Conservation (phyloP, 1,284 basidiomycete genomes). For the Trametes sp. region DNA sequence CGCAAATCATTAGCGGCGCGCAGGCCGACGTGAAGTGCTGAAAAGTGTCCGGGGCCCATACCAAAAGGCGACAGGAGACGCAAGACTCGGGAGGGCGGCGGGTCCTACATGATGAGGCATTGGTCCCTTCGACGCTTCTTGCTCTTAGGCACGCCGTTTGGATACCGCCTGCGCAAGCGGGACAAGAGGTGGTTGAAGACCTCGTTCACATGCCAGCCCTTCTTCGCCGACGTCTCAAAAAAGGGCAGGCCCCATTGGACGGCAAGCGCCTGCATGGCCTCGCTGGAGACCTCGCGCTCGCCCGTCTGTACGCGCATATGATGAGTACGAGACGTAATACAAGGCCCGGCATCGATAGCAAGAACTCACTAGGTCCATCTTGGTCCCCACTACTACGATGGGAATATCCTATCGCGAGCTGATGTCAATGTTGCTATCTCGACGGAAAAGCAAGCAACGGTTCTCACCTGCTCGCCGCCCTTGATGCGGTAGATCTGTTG, state of each 20-base stretch:
- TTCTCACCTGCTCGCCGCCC: constrained; percentile 64
- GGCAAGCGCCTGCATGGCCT: constrained; percentile 71
- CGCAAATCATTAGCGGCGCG: neutral
- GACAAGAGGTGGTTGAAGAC: constrained; percentile 82
- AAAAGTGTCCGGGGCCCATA: constrained; percentile 1
- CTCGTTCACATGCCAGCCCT: constrained; percentile 80
- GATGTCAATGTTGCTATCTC: neutral
- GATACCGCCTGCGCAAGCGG: constrained; percentile 76
- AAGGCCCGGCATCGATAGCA: neutral
- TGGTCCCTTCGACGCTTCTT: constrained; percentile 40
- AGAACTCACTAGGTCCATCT: constrained; percentile 72
- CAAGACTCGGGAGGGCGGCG: neutral
- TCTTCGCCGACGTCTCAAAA: constrained; percentile 87
- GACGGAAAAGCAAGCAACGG: neutral
- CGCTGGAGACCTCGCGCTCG: constrained; percentile 81
- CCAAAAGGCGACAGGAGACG: neutral
- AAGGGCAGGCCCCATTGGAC: constrained; percentile 78
- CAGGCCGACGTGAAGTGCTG: neutral
- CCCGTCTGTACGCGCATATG: constrained; percentile 47
- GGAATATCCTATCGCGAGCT: constrained; percentile 60
- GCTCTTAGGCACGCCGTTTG: constrained; percentile 48
- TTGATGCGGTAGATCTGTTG: constrained; percentile 85
- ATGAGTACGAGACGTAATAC: neutral
- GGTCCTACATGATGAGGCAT: constrained; percentile 67
- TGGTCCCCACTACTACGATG: constrained; percentile 89